These are phyloP conservation scores for Ordospora pajunii DNA, from an alignment of 371 early-diverging fungal genomes.

Conservation along the genomic window DNA sequence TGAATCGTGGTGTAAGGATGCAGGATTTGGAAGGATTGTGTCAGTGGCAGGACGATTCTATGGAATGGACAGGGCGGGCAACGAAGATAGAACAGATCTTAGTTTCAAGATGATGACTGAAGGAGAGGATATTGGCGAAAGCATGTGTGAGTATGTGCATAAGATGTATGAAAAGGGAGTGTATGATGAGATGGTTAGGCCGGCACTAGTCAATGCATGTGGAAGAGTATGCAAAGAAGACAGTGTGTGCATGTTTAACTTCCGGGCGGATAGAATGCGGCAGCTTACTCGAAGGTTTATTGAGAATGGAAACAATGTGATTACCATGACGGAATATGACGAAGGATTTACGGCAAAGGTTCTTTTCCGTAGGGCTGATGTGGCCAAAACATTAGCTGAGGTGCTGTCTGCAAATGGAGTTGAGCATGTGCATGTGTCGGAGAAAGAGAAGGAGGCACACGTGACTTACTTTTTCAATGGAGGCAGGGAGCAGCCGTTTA, in stretches of 20 bases:
- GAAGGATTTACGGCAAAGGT: conserved; percentile 75
- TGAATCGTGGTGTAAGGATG: conserved; percentile 45
- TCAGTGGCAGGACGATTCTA: conserved; percentile 92
- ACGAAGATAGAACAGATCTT: conserved; percentile 86
- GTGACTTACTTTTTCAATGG: conserved; percentile 99
- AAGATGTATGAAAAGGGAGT: conserved; percentile 15
- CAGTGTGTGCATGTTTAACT: conserved; percentile 80
- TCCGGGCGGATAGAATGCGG: conserved; percentile 94
- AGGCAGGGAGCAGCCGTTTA: conserved; percentile 77
- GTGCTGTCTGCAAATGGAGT: conserved; percentile 74
- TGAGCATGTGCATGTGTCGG: conserved; percentile 81
- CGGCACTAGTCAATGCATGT: conserved; percentile 54
- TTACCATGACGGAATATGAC: conserved; percentile 95
- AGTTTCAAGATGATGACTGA: conserved; percentile 77
- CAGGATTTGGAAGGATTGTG: conserved; percentile 71
- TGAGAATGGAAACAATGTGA: conserved; percentile 57
- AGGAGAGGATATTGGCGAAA: conserved; percentile 59
- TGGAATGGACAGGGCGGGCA: conserved; percentile 99
- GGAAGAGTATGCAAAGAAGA: conserved; percentile 68
- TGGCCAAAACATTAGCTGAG: conserved; percentile 90
- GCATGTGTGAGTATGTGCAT: background rate
- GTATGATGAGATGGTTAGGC: conserved; percentile 57
- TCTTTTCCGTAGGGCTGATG: conserved; percentile 76
- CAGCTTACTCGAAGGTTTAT: conserved; percentile 66
- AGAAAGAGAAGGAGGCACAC: conserved; percentile 99